These are phyloP conservation scores for Backusella sp. DNA, from an alignment of 192 early-diverging fungal genomes.

Conservation along the genomic window DNA sequence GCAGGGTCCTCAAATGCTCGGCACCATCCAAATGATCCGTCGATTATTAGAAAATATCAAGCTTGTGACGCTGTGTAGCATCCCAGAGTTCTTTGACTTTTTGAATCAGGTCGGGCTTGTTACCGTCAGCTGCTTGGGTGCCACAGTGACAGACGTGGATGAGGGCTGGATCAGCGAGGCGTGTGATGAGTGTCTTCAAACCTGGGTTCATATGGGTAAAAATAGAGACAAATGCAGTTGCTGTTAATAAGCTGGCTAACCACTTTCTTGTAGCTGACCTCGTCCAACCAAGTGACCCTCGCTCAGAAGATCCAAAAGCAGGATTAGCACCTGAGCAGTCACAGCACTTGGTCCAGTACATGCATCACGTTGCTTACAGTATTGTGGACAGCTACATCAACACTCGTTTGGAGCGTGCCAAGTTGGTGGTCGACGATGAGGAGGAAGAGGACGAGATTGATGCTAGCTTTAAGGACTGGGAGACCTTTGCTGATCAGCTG, in stretches of 20 bases:
- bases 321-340: slow-evolving; percentile 17
- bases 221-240: background rate
- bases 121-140: slow-evolving; percentile 51
- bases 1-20: slow-evolving; percentile 43
- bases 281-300: slow-evolving; percentile 19
- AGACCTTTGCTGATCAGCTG: slow-evolving; percentile 73
- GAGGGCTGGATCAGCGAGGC: slow-evolving; percentile 58
- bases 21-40: slow-evolving; percentile 54
- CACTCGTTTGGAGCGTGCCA: slow-evolving; percentile 57
- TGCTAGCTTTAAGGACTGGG: slow-evolving; percentile 59
- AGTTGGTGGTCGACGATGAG: slow-evolving; percentile 40
- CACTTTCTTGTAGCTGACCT: background rate
- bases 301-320: background rate
- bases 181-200: slow-evolving; percentile 58
- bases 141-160: slow-evolving; percentile 33
- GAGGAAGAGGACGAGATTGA: slow-evolving; percentile 48
- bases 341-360: slow-evolving; percentile 39
- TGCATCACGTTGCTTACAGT: slow-evolving; percentile 49
- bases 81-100: slow-evolving; percentile 55
- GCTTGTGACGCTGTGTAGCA: slow-evolving; percentile 44
- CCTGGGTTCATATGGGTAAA: slow-evolving; percentile 61
- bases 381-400: slow-evolving; percentile 65
- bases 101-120: slow-evolving; percentile 57
- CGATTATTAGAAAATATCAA: slow-evolving; percentile 54
- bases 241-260: background rate